Percentiles rank a stretch among this genome's conserved stretches.
Conservation (phyloP, 164 flowering plant species). For the Vitis riparia region DNA sequence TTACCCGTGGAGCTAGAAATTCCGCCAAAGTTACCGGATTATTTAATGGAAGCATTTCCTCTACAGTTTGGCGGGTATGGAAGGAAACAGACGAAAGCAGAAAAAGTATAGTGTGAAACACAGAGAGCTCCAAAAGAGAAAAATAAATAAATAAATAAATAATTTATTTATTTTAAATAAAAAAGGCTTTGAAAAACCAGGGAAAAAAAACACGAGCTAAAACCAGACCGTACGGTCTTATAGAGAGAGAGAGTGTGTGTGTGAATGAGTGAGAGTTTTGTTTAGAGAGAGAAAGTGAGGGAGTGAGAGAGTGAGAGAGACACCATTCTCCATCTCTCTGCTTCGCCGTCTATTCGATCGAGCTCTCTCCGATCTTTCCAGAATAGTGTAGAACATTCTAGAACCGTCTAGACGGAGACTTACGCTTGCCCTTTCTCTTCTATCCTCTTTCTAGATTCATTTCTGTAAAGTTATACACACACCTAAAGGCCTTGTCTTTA, state of each 20-base stretch:
- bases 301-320: constrained; percentile 11
- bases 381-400: background rate
- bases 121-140: too few species aligned
- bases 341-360: background rate
- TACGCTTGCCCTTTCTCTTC: background rate
- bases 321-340: constrained; percentile 3
- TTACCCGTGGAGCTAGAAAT: constrained; percentile 9
- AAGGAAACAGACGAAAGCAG: background rate
- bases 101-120: too few species aligned
- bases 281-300: constrained; percentile 11
- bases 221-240: constrained; percentile 16
- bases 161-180: background rate
- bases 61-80: constrained; percentile 16
- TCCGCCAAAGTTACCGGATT: background rate
- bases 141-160: too few species aligned
- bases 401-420: constrained; percentile 6
- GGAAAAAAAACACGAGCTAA: background rate
- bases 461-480: constrained; percentile 8
- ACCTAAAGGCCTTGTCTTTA: constrained; percentile 11
- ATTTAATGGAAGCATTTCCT: too few species aligned
- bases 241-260: constrained; percentile 19
- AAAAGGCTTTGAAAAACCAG: background rate
- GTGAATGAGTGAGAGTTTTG: background rate
- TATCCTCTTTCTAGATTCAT: constrained; percentile 8
- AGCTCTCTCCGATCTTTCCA: constrained; percentile 9